Conservation (phyloP, 768 basidiomycete species). For the Boletus rufocinnamomeus region DNA sequence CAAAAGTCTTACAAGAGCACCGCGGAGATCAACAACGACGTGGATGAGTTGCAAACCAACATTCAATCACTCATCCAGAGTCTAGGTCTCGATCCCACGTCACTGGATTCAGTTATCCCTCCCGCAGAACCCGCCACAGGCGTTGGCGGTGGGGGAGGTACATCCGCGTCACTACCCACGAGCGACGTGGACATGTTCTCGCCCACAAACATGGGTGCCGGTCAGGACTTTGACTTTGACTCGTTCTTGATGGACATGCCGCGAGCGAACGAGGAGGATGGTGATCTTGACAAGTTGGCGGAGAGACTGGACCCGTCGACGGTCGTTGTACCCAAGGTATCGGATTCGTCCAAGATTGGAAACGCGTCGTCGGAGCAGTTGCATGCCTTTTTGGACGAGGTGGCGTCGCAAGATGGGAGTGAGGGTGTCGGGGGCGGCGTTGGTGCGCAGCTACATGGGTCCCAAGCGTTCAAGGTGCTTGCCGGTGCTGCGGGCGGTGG, state of each 20-base stretch:
- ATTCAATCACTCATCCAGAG: constrained; percentile 73
- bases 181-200: constrained; percentile 25
- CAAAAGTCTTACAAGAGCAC: constrained; percentile 61
- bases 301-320: constrained; percentile 36
- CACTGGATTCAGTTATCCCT: constrained; percentile 18
- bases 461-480: constrained; percentile 10
- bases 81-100: constrained; percentile 60
- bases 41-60: constrained; percentile 65
- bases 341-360: constrained; percentile 32
- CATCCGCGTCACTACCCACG: background rate
- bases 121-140: constrained; percentile 14
- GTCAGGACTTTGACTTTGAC: constrained; percentile 41
- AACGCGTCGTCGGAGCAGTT: constrained; percentile 39
- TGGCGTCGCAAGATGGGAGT: constrained; percentile 36
- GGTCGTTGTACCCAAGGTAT: constrained; percentile 31
- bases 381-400: constrained; percentile 47
- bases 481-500: background rate
- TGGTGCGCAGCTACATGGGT: background rate
- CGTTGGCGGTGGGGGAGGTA: constrained; percentile 10
- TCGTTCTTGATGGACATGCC: constrained; percentile 43
- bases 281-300: constrained; percentile 37
- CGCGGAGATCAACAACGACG: constrained; percentile 68
- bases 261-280: constrained; percentile 30
- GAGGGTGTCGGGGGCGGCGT: constrained; percentile 1
- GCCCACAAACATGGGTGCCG: constrained; percentile 1